These are phyloP conservation scores for Fulvia fulva DNA, from an alignment of 2,329 filamentous ascomycete genomes.

Conservation along the genomic window DNA sequence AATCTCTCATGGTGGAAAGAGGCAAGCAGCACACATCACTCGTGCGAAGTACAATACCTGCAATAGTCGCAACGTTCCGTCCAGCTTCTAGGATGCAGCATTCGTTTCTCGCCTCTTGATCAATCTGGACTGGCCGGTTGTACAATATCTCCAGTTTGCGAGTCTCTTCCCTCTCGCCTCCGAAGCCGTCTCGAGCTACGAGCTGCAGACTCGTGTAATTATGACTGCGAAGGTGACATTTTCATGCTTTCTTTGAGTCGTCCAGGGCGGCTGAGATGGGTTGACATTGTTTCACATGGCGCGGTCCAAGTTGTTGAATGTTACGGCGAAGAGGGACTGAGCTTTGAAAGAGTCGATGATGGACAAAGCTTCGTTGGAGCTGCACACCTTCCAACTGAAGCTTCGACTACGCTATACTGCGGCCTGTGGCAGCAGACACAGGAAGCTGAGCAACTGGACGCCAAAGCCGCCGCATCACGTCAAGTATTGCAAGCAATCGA, in stretches of 20 bases:
- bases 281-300: slow-evolving; percentile 11
- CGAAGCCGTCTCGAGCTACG: slow-evolving; percentile 29
- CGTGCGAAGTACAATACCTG: slow-evolving; percentile 38
- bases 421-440: too few species aligned
- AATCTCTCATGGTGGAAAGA: slow-evolving; percentile 35
- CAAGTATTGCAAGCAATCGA: too few species aligned
- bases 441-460: too few species aligned
- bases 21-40: slow-evolving; percentile 31
- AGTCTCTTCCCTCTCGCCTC: slow-evolving; percentile 38
- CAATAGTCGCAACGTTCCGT: slow-evolving; percentile 37
- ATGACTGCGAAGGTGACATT: slow-evolving; percentile 13
- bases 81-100: slow-evolving; percentile 43
- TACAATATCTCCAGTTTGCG: slow-evolving; percentile 44
- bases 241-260: neutral
- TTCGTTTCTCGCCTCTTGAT: slow-evolving; percentile 38
- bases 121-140: slow-evolving; percentile 39
- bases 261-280: slow-evolving; percentile 12
- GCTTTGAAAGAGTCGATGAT: slow-evolving; percentile 13
- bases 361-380: slow-evolving; percentile 3
- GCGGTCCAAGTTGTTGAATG: slow-evolving; percentile 19
- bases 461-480: too few species aligned
- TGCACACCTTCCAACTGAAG: neutral
- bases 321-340: slow-evolving; percentile 11
- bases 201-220: slow-evolving; percentile 13
- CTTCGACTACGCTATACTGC: too few species aligned